Percentiles rank a stretch among this genome's conserved stretches.
Conservation (phyloP, 768 basidiomycete genomes). For the Boletus rubescentipes region DNA sequence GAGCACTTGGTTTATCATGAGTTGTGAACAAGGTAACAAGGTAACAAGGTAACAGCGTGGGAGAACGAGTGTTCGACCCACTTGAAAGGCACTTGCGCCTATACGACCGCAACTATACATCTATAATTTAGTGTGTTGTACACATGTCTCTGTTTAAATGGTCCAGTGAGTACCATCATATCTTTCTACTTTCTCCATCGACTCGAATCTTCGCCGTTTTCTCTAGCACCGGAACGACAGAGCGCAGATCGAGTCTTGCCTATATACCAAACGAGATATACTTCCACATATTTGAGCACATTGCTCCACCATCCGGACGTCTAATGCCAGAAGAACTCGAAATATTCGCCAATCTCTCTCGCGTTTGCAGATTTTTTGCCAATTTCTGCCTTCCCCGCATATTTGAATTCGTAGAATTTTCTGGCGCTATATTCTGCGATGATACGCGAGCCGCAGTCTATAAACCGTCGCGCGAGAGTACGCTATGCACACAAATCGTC, state of each 20-base stretch:
- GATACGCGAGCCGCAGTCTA: neutral
- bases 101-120: too few relatives aligned
- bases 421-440: slow-evolving; percentile 19
- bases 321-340: slow-evolving; percentile 8
- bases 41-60: too few relatives aligned
- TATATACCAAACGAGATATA: slow-evolving; percentile 47
- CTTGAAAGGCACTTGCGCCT: too few relatives aligned
- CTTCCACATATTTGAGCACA: slow-evolving; percentile 38
- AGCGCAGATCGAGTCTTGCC: slow-evolving; percentile 12
- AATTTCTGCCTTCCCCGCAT: slow-evolving; percentile 39
- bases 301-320: slow-evolving; percentile 23
- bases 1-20: too few relatives aligned
- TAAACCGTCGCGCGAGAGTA: neutral
- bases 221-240: slow-evolving; percentile 29
- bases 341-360: slow-evolving; percentile 31
- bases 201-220: neutral
- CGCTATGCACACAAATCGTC: slow-evolving; percentile 30
- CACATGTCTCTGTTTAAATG: slow-evolving; percentile 3
- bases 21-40: too few relatives aligned
- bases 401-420: slow-evolving; percentile 34
- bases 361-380: slow-evolving; percentile 45
- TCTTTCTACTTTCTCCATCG: neutral
- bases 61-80: too few relatives aligned
- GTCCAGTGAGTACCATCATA: neutral
- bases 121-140: too few relatives aligned